Conservation (phyloP, 2,329 filamentous ascomycete genomes). For the Calonectria hongkongensis region DNA sequence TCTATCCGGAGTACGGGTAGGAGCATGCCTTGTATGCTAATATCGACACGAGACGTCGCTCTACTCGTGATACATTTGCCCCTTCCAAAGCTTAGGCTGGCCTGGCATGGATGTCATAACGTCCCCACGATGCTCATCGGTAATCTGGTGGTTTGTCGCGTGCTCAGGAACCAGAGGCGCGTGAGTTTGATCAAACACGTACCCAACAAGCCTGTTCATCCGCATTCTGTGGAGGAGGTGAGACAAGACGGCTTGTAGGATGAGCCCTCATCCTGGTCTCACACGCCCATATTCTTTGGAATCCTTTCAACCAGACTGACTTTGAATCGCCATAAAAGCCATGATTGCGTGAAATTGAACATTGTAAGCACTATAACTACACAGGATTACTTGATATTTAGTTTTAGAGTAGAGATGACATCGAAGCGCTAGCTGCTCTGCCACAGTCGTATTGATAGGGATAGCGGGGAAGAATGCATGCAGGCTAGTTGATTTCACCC, state of each 20-base stretch:
- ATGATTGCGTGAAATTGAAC: slow-evolving; percentile 15
- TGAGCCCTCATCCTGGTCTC: slow-evolving; percentile 29
- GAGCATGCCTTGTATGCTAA: neutral
- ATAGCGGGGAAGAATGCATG: neutral
- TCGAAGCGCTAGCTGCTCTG: slow-evolving; percentile 12
- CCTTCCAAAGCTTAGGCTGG: slow-evolving; percentile 23
- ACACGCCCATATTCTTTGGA: slow-evolving; percentile 23
- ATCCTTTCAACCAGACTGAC: neutral
- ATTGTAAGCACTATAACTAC: neutral
- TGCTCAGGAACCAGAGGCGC: slow-evolving; percentile 35
- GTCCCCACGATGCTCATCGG: slow-evolving; percentile 37
- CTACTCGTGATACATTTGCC: slow-evolving; percentile 25
- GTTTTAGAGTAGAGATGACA: neutral
- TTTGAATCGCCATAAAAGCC: neutral
- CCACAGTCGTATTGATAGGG: slow-evolving; percentile 21
- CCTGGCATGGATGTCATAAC: slow-evolving; percentile 31
- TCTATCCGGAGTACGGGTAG: slow-evolving; percentile 24
- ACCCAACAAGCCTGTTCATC: slow-evolving; percentile 10
- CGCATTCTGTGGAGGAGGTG: slow-evolving; percentile 33
- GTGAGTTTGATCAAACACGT: slow-evolving; percentile 27
- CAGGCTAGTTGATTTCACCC: slow-evolving; percentile 16
- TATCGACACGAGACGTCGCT: slow-evolving; percentile 17
- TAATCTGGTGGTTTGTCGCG: slow-evolving; percentile 45
- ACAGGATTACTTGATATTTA: neutral
- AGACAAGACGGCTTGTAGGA: slow-evolving; percentile 43